Conservation (phyloP, 2,329 filamentous ascomycete genomes). For the Purpureocillium lavendulum region DNA sequence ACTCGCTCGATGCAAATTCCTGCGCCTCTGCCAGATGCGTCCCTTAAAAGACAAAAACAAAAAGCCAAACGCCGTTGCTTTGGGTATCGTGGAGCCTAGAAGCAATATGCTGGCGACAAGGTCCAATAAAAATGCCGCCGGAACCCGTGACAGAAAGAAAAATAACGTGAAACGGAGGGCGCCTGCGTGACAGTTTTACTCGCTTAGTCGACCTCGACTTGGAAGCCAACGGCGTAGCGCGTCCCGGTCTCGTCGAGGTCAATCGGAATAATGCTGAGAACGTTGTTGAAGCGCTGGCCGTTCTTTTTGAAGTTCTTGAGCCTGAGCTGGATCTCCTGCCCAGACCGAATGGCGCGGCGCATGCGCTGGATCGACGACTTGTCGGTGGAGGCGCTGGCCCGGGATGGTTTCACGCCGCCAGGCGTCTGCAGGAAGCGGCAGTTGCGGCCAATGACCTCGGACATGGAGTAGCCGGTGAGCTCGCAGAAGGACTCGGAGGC, state of each 20-base stretch:
- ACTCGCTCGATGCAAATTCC: neutral
- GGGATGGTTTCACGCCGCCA: conserved; percentile 33
- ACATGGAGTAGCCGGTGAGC: conserved; percentile 67
- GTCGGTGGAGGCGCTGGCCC: conserved; percentile 3
- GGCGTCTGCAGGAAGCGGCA: conserved; percentile 80
- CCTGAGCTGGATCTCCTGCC: conserved; percentile 37
- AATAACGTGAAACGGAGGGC: neutral
- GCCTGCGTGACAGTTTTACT: neutral
- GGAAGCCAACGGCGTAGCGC: conserved; percentile 73
- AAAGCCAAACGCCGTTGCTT: neutral
- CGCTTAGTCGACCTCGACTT: conserved; percentile 52
- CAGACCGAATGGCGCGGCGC: conserved; percentile 33
- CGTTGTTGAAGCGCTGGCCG: conserved; percentile 71
- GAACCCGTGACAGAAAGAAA: neutral
- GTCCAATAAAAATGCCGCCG: neutral
- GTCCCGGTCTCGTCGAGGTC: conserved; percentile 55
- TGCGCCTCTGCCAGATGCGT: neutral
- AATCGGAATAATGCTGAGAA: conserved; percentile 80
- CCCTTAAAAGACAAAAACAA: neutral
- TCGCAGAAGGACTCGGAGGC: conserved; percentile 72
- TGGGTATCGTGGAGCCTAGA: conserved; percentile 3
- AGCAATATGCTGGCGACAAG: neutral
- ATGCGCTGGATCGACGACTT: conserved; percentile 51
- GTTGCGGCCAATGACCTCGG: conserved; percentile 71
- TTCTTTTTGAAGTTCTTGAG: conserved; percentile 78